Evolutionary conservation across 495 filamentous ascomycete species (phyloP), one percentile per base, ranked within the genome.

Genomic region (Hypoxylon subgilvum): DNA sequence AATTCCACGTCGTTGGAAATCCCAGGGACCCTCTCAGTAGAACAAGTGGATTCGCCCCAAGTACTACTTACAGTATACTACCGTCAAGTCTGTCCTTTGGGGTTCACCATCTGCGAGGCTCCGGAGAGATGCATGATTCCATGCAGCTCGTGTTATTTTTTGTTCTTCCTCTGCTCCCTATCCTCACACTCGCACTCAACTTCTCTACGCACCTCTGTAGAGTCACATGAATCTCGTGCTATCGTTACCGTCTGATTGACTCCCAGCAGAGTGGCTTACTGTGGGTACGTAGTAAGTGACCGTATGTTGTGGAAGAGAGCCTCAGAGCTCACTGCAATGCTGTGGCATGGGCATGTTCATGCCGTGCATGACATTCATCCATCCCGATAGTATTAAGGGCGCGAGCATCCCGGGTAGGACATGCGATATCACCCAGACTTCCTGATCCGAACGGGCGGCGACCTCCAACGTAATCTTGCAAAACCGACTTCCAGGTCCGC

Each of bases 261-360:
- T 59, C 51, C 61, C 62, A 65, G 56, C 62, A 25, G 57, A 61
- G 34, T 52, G 62, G 62, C 62, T 57, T 56, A 52, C 41, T 52
- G 63, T 69, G 67, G 67, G 60, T 69, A 69, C 67, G 41, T 61
- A 53, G 38, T 52, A 52, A 59, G 58, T 60, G 54, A 61, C 66
- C 40, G 39, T 61, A 69, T 69, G 67, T 32, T 39, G 67, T 68
- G 67, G 46, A 57, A 62, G 61, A 64, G 67, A 69, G 67, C 64
- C 67, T 69, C 67, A 69, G 57, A 31, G 57, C 54, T 63, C 61
- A 62, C 67, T 64, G 55, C 61, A 55, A 70, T 70, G 67, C 55
- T 61, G 65, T 63, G 54, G 57, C 54, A 64, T 63, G 53, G 22
- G 35, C 48, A 54, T 40, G 35, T 47, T 41, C 41, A 65, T 68